A percentile compares a stretch with the other conserved stretches of the same genome.
Conservation (phyloP, 2,329 filamentous ascomycete species). For the Lasiodiplodia citricola region DNA sequence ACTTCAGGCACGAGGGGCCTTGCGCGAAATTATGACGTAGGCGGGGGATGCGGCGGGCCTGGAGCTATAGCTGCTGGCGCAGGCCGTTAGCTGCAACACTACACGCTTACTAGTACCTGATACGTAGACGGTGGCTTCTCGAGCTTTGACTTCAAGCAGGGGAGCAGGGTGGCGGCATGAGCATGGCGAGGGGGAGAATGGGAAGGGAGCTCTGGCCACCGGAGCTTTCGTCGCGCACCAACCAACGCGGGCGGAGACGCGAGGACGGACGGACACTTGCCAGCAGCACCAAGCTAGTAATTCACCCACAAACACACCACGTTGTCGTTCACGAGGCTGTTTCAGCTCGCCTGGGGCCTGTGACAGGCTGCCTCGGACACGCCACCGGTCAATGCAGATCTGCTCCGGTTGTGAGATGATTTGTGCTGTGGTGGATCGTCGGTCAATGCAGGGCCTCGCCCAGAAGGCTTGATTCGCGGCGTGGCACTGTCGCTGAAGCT, state of each 20-base stretch:
- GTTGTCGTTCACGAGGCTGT: background rate
- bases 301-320: background rate
- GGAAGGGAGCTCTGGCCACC: background rate
- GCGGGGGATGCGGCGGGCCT: background rate
- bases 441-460: constrained; percentile 7
- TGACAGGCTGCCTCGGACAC: background rate
- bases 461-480: constrained; percentile 5
- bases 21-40: constrained; percentile 8
- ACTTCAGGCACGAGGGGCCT: background rate
- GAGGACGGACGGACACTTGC: background rate
- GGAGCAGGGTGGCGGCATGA: background rate
- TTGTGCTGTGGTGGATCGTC: background rate
- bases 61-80: background rate
- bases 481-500: constrained; percentile 2
- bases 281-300: background rate
- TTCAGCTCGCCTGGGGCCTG: background rate
- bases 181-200: background rate
- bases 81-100: background rate
- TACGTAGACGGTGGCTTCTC: background rate
- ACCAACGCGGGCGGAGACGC: background rate
- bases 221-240: background rate
- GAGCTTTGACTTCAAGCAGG: constrained; percentile 1
- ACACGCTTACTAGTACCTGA: background rate
- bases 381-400: background rate
- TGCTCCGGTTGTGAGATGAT: background rate